Conservation (phyloP, 805 yeast genomes). For the Middelhovenomyces tepae region DNA sequence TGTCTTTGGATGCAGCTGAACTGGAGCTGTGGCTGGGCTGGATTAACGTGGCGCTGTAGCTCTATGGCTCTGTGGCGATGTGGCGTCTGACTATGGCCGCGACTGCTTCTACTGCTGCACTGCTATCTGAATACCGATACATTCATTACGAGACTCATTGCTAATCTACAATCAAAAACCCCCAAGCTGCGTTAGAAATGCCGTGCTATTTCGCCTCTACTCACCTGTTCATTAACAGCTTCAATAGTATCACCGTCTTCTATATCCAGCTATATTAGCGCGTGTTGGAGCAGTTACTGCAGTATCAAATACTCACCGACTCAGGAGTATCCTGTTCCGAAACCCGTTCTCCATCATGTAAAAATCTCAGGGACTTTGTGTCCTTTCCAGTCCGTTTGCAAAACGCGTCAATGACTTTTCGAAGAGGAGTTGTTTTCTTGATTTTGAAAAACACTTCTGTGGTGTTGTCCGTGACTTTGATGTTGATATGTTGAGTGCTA, state of each 20-base stretch:
- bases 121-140: too few species aligned
- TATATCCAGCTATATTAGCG: conserved; percentile 52
- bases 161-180: conserved; percentile 27
- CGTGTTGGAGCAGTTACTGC: conserved; percentile 1
- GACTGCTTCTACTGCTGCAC: too few species aligned
- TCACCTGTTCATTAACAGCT: conserved; percentile 88
- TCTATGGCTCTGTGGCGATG: too few species aligned
- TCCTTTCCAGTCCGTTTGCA: conserved; percentile 96
- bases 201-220: conserved; percentile 14
- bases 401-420: conserved; percentile 93
- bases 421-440: conserved; percentile 84
- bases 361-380: conserved; percentile 70
- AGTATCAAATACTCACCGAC: conserved; percentile 31
- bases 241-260: conserved; percentile 95
- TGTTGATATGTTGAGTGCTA: conserved; percentile 69
- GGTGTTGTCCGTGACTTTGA: conserved; percentile 88
- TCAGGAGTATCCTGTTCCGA: conserved; percentile 87
- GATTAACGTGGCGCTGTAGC: too few species aligned
- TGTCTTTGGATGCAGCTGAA: too few species aligned
- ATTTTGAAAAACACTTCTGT: conserved; percentile 95
- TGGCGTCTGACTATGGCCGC: too few species aligned
- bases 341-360: conserved; percentile 89
- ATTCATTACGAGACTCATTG: neutral
- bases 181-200: conserved; percentile 35
- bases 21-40: too few species aligned